Evolutionary conservation across 305 asterid species (phyloP).

Genomic region (Fraxinus paxiana): DNA sequence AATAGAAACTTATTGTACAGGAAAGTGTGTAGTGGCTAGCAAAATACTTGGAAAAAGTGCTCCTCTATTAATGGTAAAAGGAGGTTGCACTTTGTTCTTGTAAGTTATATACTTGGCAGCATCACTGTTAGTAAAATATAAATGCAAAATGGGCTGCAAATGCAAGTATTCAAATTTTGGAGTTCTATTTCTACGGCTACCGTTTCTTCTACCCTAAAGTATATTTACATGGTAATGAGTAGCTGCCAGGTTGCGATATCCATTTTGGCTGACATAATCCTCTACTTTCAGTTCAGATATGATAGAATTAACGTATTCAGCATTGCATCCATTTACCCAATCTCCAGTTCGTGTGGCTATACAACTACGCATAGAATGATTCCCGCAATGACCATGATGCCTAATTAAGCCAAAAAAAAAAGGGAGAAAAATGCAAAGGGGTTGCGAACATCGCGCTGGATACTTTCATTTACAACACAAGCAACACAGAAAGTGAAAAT

Average conservation of each 20-base stretch:
- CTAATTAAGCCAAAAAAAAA: neutral
- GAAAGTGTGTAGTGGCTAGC: slow-evolving; percentile 26
- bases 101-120: slow-evolving; percentile 19
- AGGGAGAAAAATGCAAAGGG: neutral
- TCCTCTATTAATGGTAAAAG: slow-evolving; percentile 22
- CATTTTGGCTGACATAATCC: neutral
- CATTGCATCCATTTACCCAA: neutral
- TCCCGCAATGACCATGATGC: neutral
- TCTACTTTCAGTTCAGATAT: neutral
- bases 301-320: neutral
- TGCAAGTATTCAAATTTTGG: slow-evolving; percentile 2
- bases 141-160: slow-evolving; percentile 26
- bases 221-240: neutral
- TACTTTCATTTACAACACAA: neutral
- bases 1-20: slow-evolving; percentile 30
- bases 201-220: neutral
- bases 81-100: slow-evolving; percentile 24
- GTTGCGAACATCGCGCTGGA: neutral
- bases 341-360: neutral
- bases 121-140: slow-evolving; percentile 11
- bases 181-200: neutral
- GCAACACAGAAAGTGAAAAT: neutral
- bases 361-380: neutral
- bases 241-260: neutral
- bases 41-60: slow-evolving; percentile 21